Evolutionary conservation across 1,139 yeast genomes (phyloP).

Genomic region (Sugiyamaella paludigena): DNA sequence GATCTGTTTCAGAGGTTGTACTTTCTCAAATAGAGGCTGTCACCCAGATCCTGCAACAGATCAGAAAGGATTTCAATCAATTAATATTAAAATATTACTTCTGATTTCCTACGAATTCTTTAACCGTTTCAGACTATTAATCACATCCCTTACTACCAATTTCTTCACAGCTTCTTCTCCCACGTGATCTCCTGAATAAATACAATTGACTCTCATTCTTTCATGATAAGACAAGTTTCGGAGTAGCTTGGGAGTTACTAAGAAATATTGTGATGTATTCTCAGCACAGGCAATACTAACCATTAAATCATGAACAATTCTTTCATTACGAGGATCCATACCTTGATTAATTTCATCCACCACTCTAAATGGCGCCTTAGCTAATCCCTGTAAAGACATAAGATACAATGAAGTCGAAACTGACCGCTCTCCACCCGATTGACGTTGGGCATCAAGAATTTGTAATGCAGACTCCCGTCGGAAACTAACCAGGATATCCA

Average conservation of each 20-base stretch:
- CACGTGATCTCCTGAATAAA: conserved; percentile 59
- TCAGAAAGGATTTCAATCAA: too few species aligned
- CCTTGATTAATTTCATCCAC: conserved; percentile 99
- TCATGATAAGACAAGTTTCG: conserved; percentile 76
- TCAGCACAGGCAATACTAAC: conserved; percentile 78
- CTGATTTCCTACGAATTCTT: conserved; percentile 2
- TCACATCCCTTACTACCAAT: background rate
- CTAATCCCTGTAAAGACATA: conserved; percentile 87
- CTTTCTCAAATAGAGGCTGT: too few species aligned
- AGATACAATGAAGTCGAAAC: conserved; percentile 89
- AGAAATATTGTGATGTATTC: conserved; percentile 67
- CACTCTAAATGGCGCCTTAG: conserved; percentile 88
- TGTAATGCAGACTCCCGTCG: conserved; percentile 63
- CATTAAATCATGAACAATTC: conserved; percentile 80
- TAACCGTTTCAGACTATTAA: background rate
- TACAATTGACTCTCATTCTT: conserved; percentile 84
- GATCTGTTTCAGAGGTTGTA: too few species aligned
- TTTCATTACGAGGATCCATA: conserved; percentile 93
- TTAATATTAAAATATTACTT: background rate
- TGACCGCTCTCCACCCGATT: conserved; percentile 97
- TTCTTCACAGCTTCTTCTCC: conserved; percentile 1
- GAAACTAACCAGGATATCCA: conserved; percentile 82
- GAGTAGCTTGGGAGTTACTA: conserved; percentile 88
- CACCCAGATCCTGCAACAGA: too few species aligned
- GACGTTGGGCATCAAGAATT: conserved; percentile 77